Evolutionary conservation across 305 asterid species (phyloP), one percentile per base, ranked within the genome.

Genomic region (Fraxinus latifolia): DNA sequence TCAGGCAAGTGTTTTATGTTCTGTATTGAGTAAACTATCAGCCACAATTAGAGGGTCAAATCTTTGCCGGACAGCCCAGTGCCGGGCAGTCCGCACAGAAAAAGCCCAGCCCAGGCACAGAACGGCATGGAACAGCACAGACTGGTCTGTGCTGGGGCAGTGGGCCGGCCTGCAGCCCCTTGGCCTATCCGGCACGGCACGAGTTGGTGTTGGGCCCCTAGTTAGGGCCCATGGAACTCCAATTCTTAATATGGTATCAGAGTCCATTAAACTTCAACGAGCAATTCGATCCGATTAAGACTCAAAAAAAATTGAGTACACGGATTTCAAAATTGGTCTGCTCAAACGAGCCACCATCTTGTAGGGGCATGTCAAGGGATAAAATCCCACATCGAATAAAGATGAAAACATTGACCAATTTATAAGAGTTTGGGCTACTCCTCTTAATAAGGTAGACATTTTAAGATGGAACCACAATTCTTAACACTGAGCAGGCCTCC

Each of bases 1-100:
- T 84, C 98, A 96, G 98, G 99, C 90, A 39, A 75, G 83, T 87
- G 50, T 68, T 87, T 23, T 53, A 37, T 44, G 76, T 7, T 84
- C 55, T 67, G 17, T 17, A 37, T 78, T 65, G 55, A 32, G 39
- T 1, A 44, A 67, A 58, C 9, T 65, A 78, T 14, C 25, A 8
- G 33, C 73, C 14, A 8, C 73, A 65, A 8, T 1, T 0, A 65
- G n/a, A 21, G 15, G 31, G 8, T 0, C 14, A 62, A 8, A 19
- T 62, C 4, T n/a, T n/a, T 55, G 9, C 67, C 3, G 21, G 62
- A 14, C 23, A 12, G 17, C 17, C 55, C 19, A 14, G 55, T 15
- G 17, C 55, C 0, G 5, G 5, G n/a, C 15, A 3, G 19, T 47
- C 27, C 67, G 27, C 12, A 14, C 65, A 53, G 65, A 42, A 42